A percentile compares a stretch with the other conserved stretches of the same genome.
Evolutionary conservation across 176 grass and related monocot species (phyloP).

Genomic region (Phoenix roebelenii): DNA sequence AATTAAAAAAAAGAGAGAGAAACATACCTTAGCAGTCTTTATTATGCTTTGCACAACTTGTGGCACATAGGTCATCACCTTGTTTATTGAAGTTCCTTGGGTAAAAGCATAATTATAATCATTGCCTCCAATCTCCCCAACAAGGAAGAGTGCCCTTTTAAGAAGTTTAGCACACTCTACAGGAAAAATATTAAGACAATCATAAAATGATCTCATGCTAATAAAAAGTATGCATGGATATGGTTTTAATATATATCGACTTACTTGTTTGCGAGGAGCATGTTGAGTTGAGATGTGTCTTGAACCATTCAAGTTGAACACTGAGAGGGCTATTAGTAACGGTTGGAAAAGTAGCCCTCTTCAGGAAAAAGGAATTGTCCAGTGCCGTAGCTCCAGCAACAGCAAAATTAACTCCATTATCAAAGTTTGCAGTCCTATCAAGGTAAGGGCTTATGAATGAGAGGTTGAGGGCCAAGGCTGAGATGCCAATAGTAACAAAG

Average conservation of each 20-base stretch:
- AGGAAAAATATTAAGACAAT: background rate
- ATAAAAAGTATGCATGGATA: no score
- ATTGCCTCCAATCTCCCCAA: slow-evolving; percentile 92
- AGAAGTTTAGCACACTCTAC: slow-evolving; percentile 48
- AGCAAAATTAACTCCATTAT: slow-evolving; percentile 67
- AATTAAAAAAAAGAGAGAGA: background rate
- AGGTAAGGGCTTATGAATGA: slow-evolving; percentile 64
- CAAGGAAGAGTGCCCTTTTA: slow-evolving; percentile 52
- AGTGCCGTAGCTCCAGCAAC: slow-evolving; percentile 83
- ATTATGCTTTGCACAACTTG: slow-evolving; percentile 52
- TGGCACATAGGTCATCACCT: slow-evolving; percentile 54
- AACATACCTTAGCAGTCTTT: slow-evolving; percentile 39
- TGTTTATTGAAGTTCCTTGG: slow-evolving; percentile 39
- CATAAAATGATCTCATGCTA: no score
- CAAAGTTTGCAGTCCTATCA: slow-evolving; percentile 50
- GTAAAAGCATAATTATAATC: slow-evolving; percentile 94
- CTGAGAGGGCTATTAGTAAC: slow-evolving; percentile 49
- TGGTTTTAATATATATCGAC: background rate
- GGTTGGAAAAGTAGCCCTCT: slow-evolving; percentile 28
- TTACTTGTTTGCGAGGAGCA: slow-evolving; percentile 49
- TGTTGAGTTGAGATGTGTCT: slow-evolving; percentile 50
- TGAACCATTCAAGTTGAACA: slow-evolving; percentile 80
- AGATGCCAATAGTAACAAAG: background rate
- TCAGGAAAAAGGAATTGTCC: slow-evolving; percentile 33
- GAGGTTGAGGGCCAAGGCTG: slow-evolving; percentile 71